Evolutionary conservation across 2,329 filamentous ascomycete species (phyloP), one percentile per base, ranked within the genome.

Genomic region (Akanthomyces lecanii): DNA sequence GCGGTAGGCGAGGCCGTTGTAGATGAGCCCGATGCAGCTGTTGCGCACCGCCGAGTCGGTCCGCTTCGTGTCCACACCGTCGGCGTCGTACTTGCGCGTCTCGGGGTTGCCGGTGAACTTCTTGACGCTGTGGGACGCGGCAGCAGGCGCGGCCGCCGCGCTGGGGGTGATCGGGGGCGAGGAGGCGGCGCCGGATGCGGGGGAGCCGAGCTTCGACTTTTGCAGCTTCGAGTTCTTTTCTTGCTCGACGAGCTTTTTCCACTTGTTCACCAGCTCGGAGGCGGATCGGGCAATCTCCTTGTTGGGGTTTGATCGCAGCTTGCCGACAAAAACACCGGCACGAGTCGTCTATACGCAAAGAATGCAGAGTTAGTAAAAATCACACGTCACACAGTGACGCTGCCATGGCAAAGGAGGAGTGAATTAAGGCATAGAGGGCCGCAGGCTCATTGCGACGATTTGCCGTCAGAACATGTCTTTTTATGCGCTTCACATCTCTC

Each of bases 281-380:
- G 95, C 92, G 50, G 91, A 81, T 58, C 86, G 85, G 53, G 89
- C 87, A 69, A 98, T 89, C 50, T 93, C 87, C 75, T 91, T 92
- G 80, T 96, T 89, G 63, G 87, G 76, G 75, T 96, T 92, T 65
- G 89, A 77, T 61, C 87, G 82, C 57, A 89, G 85, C 74, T 92
- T 94, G 75, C 93, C 94, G 66, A 98, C 90, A 57, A 89, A 87
- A 67, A 97, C 89, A 69, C 95, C 95, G 58, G 96, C 94, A 69
- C 89, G 90, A n/a, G 94, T 98, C 48, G 89, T 82, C 87, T 89
- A 65, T 61, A 55, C 10, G 44, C 53, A 54, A 18, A 28, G 36
- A 63, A 21, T 47, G 21, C 5, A 1, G 3, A 10, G 63, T 66
- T 53, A 66, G 65, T 33, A 38, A 42, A 23, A 52, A 44, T 3